Evolutionary conservation across 345 rosid species (phyloP), one percentile per base, ranked within the genome.

Genomic region (Moricandia arvensis): DNA sequence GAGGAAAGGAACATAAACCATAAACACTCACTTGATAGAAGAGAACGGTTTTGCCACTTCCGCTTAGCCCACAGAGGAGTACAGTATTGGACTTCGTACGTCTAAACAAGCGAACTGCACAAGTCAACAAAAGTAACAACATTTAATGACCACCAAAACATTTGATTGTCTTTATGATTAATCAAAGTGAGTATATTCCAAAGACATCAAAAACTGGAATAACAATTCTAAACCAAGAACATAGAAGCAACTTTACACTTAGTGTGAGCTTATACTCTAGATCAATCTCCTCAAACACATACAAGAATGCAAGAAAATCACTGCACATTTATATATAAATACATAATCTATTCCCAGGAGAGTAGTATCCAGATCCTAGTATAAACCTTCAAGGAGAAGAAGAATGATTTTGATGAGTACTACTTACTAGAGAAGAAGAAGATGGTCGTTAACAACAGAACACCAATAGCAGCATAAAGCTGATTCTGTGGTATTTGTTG

Each of bases 51-150:
- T 3, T 57, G 18, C 99, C 97, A 63, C 97, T 84, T 68, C 97
- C 99, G 47, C 85, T 80, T 13, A 89, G 85, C 60, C 98, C 99
- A 45, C 87, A 68, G 17, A 94, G 91, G 71, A 94, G 83, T 66
- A 94, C 82, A 71, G 90, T 91, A 66, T 83, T 87, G 26, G 92
- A 85, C 55, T 86, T 90, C 11, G 85, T 72, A 49, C 88, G 86
- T 17, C 38, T 38, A 21, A 67, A 71, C 59, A 65, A 66, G 29
- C 65, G 51, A 72, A 21, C 73, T 72, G 11, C 73, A 70, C 74
- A 68, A 89, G 41, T 57, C 87, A 75, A 57, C 85, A 82, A 75
- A 31, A 34, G 43, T 8, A 27, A 63, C 58, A 21, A 21, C 24
- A 21, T 21, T 21, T 2, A 21, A 0, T 21, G 7, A 18, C 53